Evolutionary conservation across 768 basidiomycete genomes (phyloP).

Genomic region (Sporobolomyces pararoseus): DNA sequence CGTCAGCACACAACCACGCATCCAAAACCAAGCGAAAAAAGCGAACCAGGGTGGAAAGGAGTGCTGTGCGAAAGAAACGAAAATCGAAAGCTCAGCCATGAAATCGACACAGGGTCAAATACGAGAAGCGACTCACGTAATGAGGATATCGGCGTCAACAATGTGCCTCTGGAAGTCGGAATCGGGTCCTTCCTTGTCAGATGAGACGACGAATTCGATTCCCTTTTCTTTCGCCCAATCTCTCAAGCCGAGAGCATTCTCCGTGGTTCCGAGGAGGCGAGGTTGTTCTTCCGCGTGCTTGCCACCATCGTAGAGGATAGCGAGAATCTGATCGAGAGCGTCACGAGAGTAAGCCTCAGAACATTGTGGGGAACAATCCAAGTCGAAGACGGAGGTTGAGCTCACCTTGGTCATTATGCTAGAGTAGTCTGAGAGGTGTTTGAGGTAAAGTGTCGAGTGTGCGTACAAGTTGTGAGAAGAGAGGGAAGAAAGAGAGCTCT

Average conservation of each 20-base stretch:
- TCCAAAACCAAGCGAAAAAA: too few relatives aligned
- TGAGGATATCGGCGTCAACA: conserved; percentile 44
- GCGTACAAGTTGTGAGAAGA: background rate
- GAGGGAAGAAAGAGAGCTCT: background rate
- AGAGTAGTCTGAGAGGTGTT: background rate
- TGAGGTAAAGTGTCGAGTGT: background rate
- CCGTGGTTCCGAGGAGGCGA: conserved; percentile 53
- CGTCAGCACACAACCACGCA: too few relatives aligned
- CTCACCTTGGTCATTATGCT: conserved; percentile 18
- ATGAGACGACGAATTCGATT: conserved; percentile 51
- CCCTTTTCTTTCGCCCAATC: conserved; percentile 47
- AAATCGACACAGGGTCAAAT: background rate
- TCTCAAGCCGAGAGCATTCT: conserved; percentile 55
- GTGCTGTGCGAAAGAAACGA: conserved; percentile 31
- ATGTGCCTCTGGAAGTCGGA: conserved; percentile 45
- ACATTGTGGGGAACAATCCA: background rate
- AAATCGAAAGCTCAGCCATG: background rate
- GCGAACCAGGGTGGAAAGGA: conserved; percentile 47
- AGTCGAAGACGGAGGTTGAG: background rate
- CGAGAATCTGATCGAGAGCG: conserved; percentile 35
- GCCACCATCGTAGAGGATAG: conserved; percentile 44
- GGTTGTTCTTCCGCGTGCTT: conserved; percentile 41
- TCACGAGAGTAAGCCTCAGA: background rate
- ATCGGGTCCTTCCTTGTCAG: conserved; percentile 51
- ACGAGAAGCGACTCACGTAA: background rate